Evolutionary conservation across 2,329 filamentous ascomycete species (phyloP), one percentile per base, ranked within the genome.

Genomic region (Dactylellina drechsleri): DNA sequence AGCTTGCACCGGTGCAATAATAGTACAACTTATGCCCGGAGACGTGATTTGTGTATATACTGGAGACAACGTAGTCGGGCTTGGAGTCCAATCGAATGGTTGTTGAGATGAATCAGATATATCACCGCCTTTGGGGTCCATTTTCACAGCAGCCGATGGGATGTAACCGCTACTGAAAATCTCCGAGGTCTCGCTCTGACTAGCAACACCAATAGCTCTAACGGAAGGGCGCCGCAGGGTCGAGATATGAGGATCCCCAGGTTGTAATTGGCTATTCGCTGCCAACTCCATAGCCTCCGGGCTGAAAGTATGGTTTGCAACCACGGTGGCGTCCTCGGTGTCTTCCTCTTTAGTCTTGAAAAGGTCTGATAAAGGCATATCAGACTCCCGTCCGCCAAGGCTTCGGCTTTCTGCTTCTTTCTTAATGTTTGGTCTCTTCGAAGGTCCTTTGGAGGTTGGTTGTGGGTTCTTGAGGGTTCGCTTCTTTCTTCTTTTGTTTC

Each of bases 401-500:
- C 31, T 18, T 16, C 7, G 61, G 41, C 28, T 62, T 41, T 41
- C 54, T 49, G 15, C 12, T 53, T 71, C 66, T 20, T 59, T 65
- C 23, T 41, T 59, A 7, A 56, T 28, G 5, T 31, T 49, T 10
- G 31, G 16, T 41, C 23, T 71, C 5, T 53, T 62, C 26, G 5
- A 18, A 15, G 52, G 54, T n/a, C 50, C 49, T 18, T 57, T 70
- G 5, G 26, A 54, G 16, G 41, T 36, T 18, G 41, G 43, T 2
- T 20, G 31, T 36, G 23, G 57, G 1, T 41, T 47, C 41, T 60
- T 49, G 23, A 26, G 41, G 5, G 40, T 43, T 41, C 57, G 40
- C 50, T 28, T 54, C 61, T 74, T 72, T 62, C 61, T 67, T 16
- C 57, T 43, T 40, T 68, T 67, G 18, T 47, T 68, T 43, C 65